Evolutionary conservation across 2,329 filamentous ascomycete genomes (phyloP).

Genomic region (Colletotrichum lentis): DNA sequence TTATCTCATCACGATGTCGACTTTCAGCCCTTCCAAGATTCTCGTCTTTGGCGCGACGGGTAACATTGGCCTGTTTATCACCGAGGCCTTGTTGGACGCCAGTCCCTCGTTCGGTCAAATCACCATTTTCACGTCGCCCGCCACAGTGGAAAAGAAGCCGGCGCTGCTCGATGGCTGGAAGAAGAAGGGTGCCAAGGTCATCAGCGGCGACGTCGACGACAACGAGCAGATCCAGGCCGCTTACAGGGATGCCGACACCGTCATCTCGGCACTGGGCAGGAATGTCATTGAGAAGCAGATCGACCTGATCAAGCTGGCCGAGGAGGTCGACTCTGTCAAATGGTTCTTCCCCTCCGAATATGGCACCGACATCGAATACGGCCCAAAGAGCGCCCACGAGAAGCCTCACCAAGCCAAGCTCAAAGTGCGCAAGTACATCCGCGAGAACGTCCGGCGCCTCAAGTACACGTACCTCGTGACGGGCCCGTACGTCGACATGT

Average conservation of each 20-base stretch:
- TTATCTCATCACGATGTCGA: conserved; percentile 18
- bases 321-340: conserved; percentile 60
- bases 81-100: conserved; percentile 48
- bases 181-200: conserved; percentile 40
- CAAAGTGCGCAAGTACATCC: conserved; percentile 69
- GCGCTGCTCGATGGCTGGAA: conserved; percentile 40
- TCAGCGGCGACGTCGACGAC: conserved; percentile 50
- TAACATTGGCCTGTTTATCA: conserved; percentile 53
- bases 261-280: conserved; percentile 71
- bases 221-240: conserved; percentile 59
- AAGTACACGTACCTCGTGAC: conserved; percentile 74
- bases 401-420: conserved; percentile 75
- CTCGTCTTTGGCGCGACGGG: conserved; percentile 52
- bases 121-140: conserved; percentile 46
- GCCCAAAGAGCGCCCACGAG: conserved; percentile 64
- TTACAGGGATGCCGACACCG: conserved; percentile 69
- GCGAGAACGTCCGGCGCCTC: conserved; percentile 60
- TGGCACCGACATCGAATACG: conserved; percentile 71
- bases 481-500: conserved; percentile 73
- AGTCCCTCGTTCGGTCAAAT: conserved; percentile 47
- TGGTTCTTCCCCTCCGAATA: conserved; percentile 76
- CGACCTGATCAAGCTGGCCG: conserved; percentile 67
- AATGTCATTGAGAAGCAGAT: conserved; percentile 69
- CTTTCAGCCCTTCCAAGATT: conserved; percentile 26
- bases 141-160: conserved; percentile 38